phyloP scores from a whole-genome alignment of 768 basidiomycete genomes.

The Mycena haematopus region DNA sequence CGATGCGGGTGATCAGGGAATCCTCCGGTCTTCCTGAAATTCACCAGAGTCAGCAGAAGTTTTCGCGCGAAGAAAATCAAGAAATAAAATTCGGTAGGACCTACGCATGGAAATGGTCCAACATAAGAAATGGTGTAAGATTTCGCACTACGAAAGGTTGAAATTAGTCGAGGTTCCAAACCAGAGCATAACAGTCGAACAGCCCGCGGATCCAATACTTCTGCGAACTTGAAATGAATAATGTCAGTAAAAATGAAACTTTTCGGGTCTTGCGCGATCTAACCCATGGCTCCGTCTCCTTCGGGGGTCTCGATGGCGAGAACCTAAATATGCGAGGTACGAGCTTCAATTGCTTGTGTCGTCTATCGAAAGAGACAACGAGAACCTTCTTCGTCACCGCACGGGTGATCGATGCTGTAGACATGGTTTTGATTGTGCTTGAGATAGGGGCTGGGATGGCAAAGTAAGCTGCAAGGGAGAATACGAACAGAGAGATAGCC shows the following conservation, averaged over 20 bases:
- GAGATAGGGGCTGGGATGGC: conserved; percentile 3
- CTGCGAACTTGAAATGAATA: conserved; percentile 67
- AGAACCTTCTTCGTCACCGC: conserved; percentile 78
- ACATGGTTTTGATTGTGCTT: conserved; percentile 30
- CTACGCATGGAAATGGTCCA: conserved; percentile 84
- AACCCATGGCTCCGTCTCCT: conserved; percentile 36
- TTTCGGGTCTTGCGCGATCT: not conserved
- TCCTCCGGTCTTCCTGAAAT: conserved; percentile 47
- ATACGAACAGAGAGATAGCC: conserved; percentile 1
- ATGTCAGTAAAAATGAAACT: not conserved
- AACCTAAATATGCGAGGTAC: too few species aligned
- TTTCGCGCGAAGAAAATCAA: not conserved
- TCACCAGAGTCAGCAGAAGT: conserved; percentile 1
- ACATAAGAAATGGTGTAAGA: conserved; percentile 90
- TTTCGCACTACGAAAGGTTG: conserved; percentile 58
- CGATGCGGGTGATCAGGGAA: conserved; percentile 95
- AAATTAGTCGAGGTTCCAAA: not conserved
- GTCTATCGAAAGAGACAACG: conserved; percentile 31
- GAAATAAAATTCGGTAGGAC: conserved; percentile 32
- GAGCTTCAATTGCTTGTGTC: too few species aligned
- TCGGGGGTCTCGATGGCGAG: conserved; percentile 78
- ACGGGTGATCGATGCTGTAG: conserved; percentile 57
- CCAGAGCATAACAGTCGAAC: not conserved
- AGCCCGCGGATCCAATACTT: conserved; percentile 76
- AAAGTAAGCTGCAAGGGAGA: conserved; percentile 27